These are phyloP conservation scores for Lablab purpureus DNA, from an alignment of 306 rosid genomes.

Conservation along the genomic window DNA sequence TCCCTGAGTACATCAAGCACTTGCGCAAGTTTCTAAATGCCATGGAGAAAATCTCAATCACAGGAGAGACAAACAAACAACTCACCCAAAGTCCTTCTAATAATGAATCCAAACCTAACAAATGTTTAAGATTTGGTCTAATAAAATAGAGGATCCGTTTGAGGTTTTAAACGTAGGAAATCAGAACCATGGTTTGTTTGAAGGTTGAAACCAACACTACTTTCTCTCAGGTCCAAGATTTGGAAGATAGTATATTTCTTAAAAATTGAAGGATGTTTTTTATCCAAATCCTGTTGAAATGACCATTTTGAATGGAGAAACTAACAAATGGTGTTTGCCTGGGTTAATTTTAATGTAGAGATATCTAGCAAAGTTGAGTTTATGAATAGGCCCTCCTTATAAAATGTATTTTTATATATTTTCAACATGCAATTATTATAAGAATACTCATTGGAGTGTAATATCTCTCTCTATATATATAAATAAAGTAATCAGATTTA, in stretches of 20 bases:
- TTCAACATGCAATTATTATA: neutral
- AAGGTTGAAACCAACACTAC: conserved; percentile 28
- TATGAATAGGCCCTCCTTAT: conserved; percentile 41
- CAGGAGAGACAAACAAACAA: conserved; percentile 60
- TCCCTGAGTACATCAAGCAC: conserved; percentile 93
- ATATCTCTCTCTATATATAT: too few species aligned
- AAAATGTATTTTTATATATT: neutral
- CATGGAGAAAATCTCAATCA: conserved; percentile 78
- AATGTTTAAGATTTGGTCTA: conserved; percentile 87
- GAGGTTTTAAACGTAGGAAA: conserved; percentile 38
- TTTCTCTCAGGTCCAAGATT: conserved; percentile 45
- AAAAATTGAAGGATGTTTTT: conserved; percentile 33
- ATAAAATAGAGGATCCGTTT: conserved; percentile 53
- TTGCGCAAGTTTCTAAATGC: conserved; percentile 85
- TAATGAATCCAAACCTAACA: conserved; percentile 76
- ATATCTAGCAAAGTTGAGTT: conserved; percentile 49
- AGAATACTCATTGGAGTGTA: too few species aligned
- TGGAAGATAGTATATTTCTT: conserved; percentile 25
- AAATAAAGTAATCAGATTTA: too few species aligned
- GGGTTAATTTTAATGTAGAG: conserved; percentile 39
- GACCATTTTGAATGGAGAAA: conserved; percentile 29
- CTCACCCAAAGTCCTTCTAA: conserved; percentile 66
- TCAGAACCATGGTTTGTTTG: conserved; percentile 40
- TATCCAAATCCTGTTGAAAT: conserved; percentile 49
- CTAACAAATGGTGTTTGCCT: conserved; percentile 33